Evolutionary conservation across 257 asterid genomes (phyloP), one percentile per base, ranked within the genome.

Genomic region (Prunella vulgaris): DNA sequence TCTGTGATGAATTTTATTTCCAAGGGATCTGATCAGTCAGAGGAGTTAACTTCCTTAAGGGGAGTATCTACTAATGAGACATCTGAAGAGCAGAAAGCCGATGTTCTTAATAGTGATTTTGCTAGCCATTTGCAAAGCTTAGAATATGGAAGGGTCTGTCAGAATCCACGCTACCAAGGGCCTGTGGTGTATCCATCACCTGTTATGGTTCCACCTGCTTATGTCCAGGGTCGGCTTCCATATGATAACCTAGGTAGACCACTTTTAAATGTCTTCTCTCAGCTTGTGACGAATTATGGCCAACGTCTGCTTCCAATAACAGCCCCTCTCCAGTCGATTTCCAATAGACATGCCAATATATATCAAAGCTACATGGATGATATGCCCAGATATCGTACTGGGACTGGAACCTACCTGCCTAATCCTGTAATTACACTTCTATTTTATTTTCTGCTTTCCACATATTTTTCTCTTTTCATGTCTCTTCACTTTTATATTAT

Each of bases 371-470:
- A 79, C 77, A 71, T 74, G 53, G 97, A 94, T 77, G 97, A 86
- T 54, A 72, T 87, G 82, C 97, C 97, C 28, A 85, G 96, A 80
- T 82, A 82, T 68, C 96, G 93, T 53, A 82, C 85, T 42, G 99
- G 99, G 79, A 94, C 99, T 7, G 99, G 99, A 72, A 91, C 97
- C 20, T 94, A 94, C 85, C 84, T 91, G 79, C 99, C 99, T 24
- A 91, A 91, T 86, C 97, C 93, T 76, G 99, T 94, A 82, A 89
- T 88, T 12, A 66, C 63, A 18, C 24, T 71, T 59, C 37, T 53
- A 58, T 63, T 71, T 30, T 30, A 18, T 54, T 64, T 77, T 52
- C 44, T 64, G 49, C 20, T 22, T 61, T 20, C 27, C 49, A 7
- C 48, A 13, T 63, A 28, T 32, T 42, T 38, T 62, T 71, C 57